Evolutionary conservation across 345 rosid genomes (phyloP).

Genomic region (Eucalyptus sp.): DNA sequence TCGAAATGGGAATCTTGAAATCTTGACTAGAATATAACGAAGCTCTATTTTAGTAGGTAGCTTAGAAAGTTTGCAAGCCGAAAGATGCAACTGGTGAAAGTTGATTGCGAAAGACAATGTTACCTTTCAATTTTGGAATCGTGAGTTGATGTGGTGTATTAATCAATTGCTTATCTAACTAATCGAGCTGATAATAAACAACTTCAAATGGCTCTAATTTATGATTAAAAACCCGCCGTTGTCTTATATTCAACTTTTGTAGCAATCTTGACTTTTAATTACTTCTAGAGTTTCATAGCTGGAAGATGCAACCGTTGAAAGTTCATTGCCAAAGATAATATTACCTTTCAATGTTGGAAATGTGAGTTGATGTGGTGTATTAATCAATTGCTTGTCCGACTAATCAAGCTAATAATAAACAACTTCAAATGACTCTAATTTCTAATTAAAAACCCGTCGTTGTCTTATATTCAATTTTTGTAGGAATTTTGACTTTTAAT

Average conservation of each 20-base stretch:
- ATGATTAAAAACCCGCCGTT: not conserved
- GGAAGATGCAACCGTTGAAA: not conserved
- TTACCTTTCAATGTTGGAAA: not conserved
- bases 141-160: not conserved
- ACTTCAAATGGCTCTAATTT: not conserved
- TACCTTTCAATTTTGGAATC: not conserved
- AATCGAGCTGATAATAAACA: not conserved
- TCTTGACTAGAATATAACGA: not conserved
- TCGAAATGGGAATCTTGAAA: not conserved
- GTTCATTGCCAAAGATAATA: fast-evolving
- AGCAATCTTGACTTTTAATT: not conserved
- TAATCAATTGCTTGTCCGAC: not conserved
- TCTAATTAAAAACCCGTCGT: not conserved
- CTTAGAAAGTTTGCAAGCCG: not conserved
- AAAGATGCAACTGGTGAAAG: not conserved
- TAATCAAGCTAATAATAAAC: not conserved
- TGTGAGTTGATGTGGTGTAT: not conserved
- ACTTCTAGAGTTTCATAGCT: not conserved
- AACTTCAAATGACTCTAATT: not conserved
- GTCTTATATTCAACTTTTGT: not conserved
- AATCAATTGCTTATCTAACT: not conserved
- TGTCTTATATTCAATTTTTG: not conserved
- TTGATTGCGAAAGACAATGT: not conserved
- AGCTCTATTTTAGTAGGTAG: not conserved
- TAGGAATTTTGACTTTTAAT: not conserved